These are phyloP conservation scores for Boletus barrowsii DNA, from an alignment of 768 basidiomycete species.

Conservation along the genomic window DNA sequence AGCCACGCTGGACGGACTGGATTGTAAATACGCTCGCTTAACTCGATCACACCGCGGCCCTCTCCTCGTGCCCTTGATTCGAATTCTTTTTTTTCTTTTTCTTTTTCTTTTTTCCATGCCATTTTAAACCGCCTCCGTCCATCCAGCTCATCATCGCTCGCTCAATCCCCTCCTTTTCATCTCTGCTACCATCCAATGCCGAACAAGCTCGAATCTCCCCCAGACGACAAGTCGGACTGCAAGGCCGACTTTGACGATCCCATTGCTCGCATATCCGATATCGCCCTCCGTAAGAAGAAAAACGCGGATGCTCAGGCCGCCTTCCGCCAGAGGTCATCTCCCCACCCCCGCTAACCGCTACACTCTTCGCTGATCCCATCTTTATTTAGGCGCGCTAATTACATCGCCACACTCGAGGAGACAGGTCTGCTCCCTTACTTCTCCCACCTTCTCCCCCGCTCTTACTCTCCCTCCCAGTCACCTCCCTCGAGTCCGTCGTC, in stretches of 20 bases:
- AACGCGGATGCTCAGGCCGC: slow-evolving; percentile 89
- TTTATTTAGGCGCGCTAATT: slow-evolving; percentile 61
- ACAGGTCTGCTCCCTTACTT: slow-evolving; percentile 45
- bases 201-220: slow-evolving; percentile 32
- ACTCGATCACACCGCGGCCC: slow-evolving; percentile 39
- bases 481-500: slow-evolving; percentile 81
- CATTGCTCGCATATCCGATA: slow-evolving; percentile 52
- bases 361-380: slow-evolving; percentile 21
- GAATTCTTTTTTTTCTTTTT: slow-evolving; percentile 59
- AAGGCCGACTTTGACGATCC: slow-evolving; percentile 37
- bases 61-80: slow-evolving; percentile 67
- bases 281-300: slow-evolving; percentile 79
- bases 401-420: slow-evolving; percentile 84
- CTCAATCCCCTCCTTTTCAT: slow-evolving; percentile 4
- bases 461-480: slow-evolving; percentile 47
- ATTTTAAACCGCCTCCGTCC: slow-evolving; percentile 48
- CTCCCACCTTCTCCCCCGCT: slow-evolving; percentile 5
- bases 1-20: slow-evolving; percentile 29
- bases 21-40: slow-evolving; percentile 39
- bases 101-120: slow-evolving; percentile 47
- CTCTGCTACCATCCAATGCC: slow-evolving; percentile 18
- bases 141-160: slow-evolving; percentile 6
- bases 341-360: neutral
- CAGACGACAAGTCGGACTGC: slow-evolving; percentile 37
- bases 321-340: slow-evolving; percentile 58